These are phyloP conservation scores for Penstemon davidsonii DNA, from an alignment of 257 asterid species.

Conservation along the genomic window DNA sequence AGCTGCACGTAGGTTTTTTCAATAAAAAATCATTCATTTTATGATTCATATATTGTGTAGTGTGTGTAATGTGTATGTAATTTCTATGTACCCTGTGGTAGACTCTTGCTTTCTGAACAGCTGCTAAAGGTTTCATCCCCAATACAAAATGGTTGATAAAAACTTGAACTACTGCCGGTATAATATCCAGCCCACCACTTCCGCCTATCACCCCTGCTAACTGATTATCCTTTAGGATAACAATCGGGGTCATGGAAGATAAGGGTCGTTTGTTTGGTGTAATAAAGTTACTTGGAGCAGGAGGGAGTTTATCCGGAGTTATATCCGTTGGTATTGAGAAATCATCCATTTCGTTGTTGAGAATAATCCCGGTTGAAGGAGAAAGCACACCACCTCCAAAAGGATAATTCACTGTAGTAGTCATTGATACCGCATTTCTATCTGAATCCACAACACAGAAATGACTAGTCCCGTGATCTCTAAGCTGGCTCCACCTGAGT, in stretches of 20 bases:
- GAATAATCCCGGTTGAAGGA: constrained; percentile 79
- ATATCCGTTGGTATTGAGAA: constrained; percentile 72
- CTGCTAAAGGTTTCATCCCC: constrained; percentile 74
- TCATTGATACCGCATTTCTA: constrained; percentile 83
- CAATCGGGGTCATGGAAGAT: constrained; percentile 85
- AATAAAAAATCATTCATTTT: neutral
- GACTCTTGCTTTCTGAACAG: constrained; percentile 77
- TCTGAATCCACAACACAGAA: constrained; percentile 83
- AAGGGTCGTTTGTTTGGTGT: constrained; percentile 82
- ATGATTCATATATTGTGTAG: neutral
- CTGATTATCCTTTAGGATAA: constrained; percentile 84
- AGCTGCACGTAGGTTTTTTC: constrained; percentile 42
- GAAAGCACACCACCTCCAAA: constrained; percentile 86
- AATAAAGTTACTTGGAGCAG: constrained; percentile 84
- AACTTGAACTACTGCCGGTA: constrained; percentile 81
- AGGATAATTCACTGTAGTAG: constrained; percentile 65
- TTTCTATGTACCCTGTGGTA: constrained; percentile 60
- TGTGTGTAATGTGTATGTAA: too few relatives aligned
- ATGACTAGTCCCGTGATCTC: constrained; percentile 86
- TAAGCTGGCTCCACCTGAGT: constrained; percentile 74
- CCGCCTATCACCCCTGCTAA: constrained; percentile 88
- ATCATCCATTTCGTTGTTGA: constrained; percentile 94
- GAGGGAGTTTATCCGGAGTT: constrained; percentile 67
- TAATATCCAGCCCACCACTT: constrained; percentile 78
- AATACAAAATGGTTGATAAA: constrained; percentile 82